A percentile compares a stretch with the other conserved stretches of the same genome.
Conservation (phyloP, 257 asterid species). For the Petrea volubilis region DNA sequence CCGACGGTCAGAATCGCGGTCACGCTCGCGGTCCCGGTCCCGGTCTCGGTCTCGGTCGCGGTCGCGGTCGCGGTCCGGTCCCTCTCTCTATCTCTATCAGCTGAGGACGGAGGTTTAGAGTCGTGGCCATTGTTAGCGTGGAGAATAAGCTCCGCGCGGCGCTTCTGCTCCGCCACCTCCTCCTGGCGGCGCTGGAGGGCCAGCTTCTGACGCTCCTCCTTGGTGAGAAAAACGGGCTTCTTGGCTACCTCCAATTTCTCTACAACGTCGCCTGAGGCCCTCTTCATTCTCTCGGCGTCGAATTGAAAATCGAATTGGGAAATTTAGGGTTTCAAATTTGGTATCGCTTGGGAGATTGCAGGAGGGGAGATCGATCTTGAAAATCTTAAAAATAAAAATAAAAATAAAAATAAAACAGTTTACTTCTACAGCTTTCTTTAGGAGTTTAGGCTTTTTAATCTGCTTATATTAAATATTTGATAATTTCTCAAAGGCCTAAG, state of each 20-base stretch:
- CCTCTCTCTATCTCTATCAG: slow-evolving; percentile 38
- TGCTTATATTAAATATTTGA: not conserved
- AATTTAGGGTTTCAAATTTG: slow-evolving; percentile 29
- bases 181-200: slow-evolving; percentile 69
- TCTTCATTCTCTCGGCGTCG: slow-evolving; percentile 32
- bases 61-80: slow-evolving; percentile 50
- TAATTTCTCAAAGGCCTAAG: not conserved
- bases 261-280: slow-evolving; percentile 30
- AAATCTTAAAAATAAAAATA: not conserved
- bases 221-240: slow-evolving; percentile 75
- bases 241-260: slow-evolving; percentile 34
- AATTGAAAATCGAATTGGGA: slow-evolving; percentile 11
- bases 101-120: slow-evolving; percentile 32
- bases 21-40: slow-evolving; percentile 39
- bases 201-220: slow-evolving; percentile 65
- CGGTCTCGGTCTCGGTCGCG: slow-evolving; percentile 38
- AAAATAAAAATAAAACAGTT: not conserved
- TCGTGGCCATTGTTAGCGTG: slow-evolving; percentile 27
- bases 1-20: slow-evolving; percentile 33
- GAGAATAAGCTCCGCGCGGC: slow-evolving; percentile 42
- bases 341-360: slow-evolving; percentile 39
- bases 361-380: slow-evolving; percentile 23
- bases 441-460: not conserved
- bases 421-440: not conserved
- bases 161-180: slow-evolving; percentile 55